Base-by-base conservation (phyloP, 768 basidiomycete genomes). In the Omphalotus guepiniiformis region DNA sequence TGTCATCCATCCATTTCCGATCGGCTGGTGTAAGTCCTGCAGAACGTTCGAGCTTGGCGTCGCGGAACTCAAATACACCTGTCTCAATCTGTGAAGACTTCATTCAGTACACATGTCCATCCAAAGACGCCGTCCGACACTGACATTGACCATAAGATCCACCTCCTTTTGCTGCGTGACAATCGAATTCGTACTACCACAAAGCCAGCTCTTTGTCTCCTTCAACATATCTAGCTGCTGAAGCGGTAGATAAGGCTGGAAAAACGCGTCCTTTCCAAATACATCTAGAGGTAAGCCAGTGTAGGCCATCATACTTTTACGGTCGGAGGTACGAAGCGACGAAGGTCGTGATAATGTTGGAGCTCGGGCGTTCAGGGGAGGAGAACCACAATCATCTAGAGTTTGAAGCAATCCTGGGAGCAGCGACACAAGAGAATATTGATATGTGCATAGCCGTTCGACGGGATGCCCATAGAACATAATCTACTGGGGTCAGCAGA, bases 391-490 rank as follows among this genome's bases (percentile, higher is more conserved):
- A 58, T 99, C 96, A 36, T 93, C 85, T 32, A 99, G 70, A 3
- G 83, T 84, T 63, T 95, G 88, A 32, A 99, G 70, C 4, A 99
- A 76, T 22, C 91, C 88, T 8, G 95, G 95, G 51, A 98, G 76
- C 6, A 98, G 74, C 0, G 95, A 93, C 39, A 96, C 79, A n/a
- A 98, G 74, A 0, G 93, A 95, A 63, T 99, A 99, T 63, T 99
- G 96, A 60, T 92, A 97, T 21, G 93, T 97, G 69, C 95, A 97
- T 16, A 99, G 69, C 38, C 84, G 83, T 65, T 99, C 96, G 2
- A 98, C 95, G 0, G 95, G 95, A 59, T 95, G 91, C 5, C 94
- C 94, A 58, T 80, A 96, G 65, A 99, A 94, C 84, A 98, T 87
- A 49, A 98, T 88, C 93, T 95, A 59, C 41, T 9, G n/a, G n/a